phyloP scores from a whole-genome alignment of 2,329 filamentous ascomycete species.

The Davidsoniella virescens region DNA sequence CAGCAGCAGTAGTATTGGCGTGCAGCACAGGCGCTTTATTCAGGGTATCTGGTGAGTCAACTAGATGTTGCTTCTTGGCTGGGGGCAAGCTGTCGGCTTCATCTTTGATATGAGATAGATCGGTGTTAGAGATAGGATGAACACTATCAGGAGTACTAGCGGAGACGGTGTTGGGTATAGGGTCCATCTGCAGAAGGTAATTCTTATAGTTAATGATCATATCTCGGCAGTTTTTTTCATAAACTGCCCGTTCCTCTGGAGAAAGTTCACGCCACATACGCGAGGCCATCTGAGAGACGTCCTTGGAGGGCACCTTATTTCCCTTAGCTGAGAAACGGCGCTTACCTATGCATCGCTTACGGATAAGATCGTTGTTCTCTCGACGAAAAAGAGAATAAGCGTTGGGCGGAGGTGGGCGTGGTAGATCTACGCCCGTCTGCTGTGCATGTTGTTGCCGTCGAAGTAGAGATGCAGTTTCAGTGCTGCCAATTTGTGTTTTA shows the following conservation, averaged over 20 bases:
- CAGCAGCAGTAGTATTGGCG: neutral
- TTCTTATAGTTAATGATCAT: slow-evolving; percentile 43
- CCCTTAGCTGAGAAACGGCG: neutral
- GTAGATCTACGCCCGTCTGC: slow-evolving; percentile 52
- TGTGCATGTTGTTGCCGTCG: slow-evolving; percentile 36
- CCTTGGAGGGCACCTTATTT: slow-evolving; percentile 10
- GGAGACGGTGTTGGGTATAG: neutral
- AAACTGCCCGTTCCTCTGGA: slow-evolving; percentile 53
- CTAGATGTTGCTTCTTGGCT: neutral
- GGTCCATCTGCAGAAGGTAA: neutral
- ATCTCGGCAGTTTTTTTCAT: slow-evolving; percentile 48
- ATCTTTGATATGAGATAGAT: neutral
- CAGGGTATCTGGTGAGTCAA: too few relatives aligned
- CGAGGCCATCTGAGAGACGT: slow-evolving; percentile 43
- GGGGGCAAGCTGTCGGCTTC: too few relatives aligned
- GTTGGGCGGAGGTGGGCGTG: slow-evolving; percentile 59
- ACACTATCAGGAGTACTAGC: neutral
- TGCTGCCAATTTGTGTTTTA: neutral
- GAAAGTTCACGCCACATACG: slow-evolving; percentile 86
- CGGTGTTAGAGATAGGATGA: neutral
- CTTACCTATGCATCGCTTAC: slow-evolving; percentile 39
- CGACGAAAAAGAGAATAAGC: slow-evolving; percentile 85
- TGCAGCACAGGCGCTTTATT: too few relatives aligned
- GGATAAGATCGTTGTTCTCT: slow-evolving; percentile 48
- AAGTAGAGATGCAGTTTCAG: neutral